phyloP scores from a whole-genome alignment of 1,284 basidiomycete species.

The Ceratobasidium sp. region DNA sequence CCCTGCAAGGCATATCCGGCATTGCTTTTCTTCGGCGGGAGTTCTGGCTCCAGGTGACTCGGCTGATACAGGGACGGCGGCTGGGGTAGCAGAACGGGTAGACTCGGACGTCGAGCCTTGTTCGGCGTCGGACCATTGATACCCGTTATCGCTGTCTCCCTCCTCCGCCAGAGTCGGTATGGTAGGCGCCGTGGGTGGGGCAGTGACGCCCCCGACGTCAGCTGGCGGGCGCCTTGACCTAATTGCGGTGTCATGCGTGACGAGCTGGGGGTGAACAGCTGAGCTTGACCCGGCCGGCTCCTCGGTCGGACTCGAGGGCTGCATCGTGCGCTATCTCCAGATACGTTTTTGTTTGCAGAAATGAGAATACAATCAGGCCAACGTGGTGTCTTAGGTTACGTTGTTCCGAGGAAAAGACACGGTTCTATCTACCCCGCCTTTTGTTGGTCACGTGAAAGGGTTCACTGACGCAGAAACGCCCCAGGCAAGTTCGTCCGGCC shows the following conservation, averaged over 20 bases:
- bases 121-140: conserved; percentile 4
- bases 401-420: background rate
- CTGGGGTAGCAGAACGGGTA: background rate
- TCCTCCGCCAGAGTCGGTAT: conserved; percentile 2
- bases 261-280: conserved; percentile 14
- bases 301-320: conserved; percentile 10
- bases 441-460: conserved; percentile 28
- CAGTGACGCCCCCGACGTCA: conserved; percentile 21
- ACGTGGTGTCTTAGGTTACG: conserved; percentile 5
- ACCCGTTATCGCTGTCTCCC: background rate
- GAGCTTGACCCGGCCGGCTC: conserved; percentile 38
- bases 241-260: conserved; percentile 9
- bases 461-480: conserved; percentile 24
- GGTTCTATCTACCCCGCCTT: conserved; percentile 39
- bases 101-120: conserved; percentile 17
- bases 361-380: background rate
- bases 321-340: conserved; percentile 23
- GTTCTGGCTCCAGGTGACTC: conserved; percentile 18
- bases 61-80: conserved; percentile 7
- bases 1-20: conserved; percentile 78
- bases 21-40: conserved; percentile 52
- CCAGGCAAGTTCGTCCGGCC: conserved; percentile 13
- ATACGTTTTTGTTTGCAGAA: background rate
- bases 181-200: conserved; percentile 16
- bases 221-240: conserved; percentile 21